Evolutionary conservation across 1,284 basidiomycete genomes (phyloP), one percentile per base, ranked within the genome.

Genomic region (Apiotrichum sp.): DNA sequence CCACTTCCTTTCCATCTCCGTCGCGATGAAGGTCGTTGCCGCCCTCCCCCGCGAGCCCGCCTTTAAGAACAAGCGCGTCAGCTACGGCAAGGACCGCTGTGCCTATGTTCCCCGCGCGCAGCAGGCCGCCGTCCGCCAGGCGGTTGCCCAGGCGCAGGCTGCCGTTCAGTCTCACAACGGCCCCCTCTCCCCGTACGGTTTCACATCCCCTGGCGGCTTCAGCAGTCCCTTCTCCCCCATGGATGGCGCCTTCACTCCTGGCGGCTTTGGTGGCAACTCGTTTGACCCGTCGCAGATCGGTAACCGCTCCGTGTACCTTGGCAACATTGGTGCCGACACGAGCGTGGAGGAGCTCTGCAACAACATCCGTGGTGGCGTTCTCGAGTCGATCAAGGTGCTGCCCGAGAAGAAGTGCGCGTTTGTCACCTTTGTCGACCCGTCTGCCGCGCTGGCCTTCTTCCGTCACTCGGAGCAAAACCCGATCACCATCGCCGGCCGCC

Each of bases 21-120:
- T 88, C 41, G 93, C 93, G 35, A 93, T 88, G 65, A 95, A 95
- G 86, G 90, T 89, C 46, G 92, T 96, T 46, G 86, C 88, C 65
- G 88, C 87, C 6, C 81, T 97, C 14, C 90, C 91, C 0, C 86
- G 84, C 3, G 90, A 95, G 73, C 86, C 88, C 3, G 84, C 82
- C 1, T 97, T 91, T 89, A 86, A 88, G n/a, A 90, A 88, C 65
- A 93, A 92, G 74, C 86, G 91, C 47, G 88, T 96, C 73, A 91
- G 91, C 76, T 96, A 91, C 67, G 93, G 93, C 71, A 95, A 95
- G 77, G 75, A 93, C 71, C 88, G 91, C 61, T 95, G 91, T 64
- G 93, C 93, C 9, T 96, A 96, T 71, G 89, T 73, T 5, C 76
- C 77, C 10, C 73, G 73, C 58, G 75, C 76, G 4, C 76, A 78